Evolutionary conservation across 1,284 basidiomycete species (phyloP).

Genomic region (Leccinum subfulvum): DNA sequence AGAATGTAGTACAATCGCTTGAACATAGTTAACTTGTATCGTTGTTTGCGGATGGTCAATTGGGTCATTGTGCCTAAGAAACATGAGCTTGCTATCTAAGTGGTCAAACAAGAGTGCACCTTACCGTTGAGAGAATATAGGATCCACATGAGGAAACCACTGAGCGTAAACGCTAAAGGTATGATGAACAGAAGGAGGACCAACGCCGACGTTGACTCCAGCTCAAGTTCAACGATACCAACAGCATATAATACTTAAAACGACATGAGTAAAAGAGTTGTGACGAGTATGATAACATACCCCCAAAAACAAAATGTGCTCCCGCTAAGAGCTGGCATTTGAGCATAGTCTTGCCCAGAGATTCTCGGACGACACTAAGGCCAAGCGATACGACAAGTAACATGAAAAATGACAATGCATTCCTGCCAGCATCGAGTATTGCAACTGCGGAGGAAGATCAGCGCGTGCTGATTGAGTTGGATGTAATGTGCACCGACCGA

Average conservation of each 20-base stretch:
- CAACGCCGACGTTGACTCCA: slow-evolving; percentile 84
- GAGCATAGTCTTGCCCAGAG: slow-evolving; percentile 76
- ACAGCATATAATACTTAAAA: slow-evolving; percentile 81
- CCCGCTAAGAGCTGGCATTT: slow-evolving; percentile 75
- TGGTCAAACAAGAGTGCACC: slow-evolving; percentile 16
- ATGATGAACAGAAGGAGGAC: slow-evolving; percentile 85
- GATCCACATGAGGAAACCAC: slow-evolving; percentile 95
- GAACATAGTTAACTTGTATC: slow-evolving; percentile 86
- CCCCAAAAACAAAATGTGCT: slow-evolving; percentile 92
- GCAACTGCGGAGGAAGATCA: slow-evolving; percentile 53
- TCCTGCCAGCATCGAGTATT: slow-evolving; percentile 90
- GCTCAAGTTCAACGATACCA: slow-evolving; percentile 87
- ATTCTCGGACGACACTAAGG: slow-evolving; percentile 80
- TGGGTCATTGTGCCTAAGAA: slow-evolving; percentile 78
- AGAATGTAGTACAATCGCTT: slow-evolving; percentile 84
- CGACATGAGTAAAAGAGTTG: slow-evolving; percentile 3
- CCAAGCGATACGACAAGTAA: slow-evolving; percentile 89
- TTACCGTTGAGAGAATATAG: slow-evolving; percentile 83
- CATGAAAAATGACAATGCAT: slow-evolving; percentile 94
- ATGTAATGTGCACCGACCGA: slow-evolving; percentile 51
- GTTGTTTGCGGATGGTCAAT: slow-evolving; percentile 81
- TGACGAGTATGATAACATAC: slow-evolving; percentile 41
- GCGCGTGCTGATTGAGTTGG: background rate
- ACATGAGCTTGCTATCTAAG: slow-evolving; percentile 9
- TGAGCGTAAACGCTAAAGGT: slow-evolving; percentile 91